Evolutionary conservation across 805 yeast species (phyloP).

Genomic region (Alloascoidea africana): DNA sequence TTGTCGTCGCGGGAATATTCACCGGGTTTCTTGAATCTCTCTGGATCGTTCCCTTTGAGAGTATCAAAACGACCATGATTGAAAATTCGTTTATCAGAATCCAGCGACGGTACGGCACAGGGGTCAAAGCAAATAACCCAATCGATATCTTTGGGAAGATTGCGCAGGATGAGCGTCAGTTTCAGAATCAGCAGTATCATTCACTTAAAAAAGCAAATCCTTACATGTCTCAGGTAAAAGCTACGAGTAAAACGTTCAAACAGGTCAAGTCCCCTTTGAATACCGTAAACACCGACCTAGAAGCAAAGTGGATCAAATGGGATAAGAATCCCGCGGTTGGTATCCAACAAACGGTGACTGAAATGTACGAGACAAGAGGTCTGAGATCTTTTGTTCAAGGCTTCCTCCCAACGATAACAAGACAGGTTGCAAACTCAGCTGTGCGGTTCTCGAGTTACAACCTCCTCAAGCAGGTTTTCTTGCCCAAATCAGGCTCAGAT

Average conservation of each 20-base stretch:
- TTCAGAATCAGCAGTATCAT: slow-evolving; percentile 3
- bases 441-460: slow-evolving; percentile 79
- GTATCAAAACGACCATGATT: slow-evolving; percentile 59
- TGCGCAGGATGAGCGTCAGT: slow-evolving; percentile 17
- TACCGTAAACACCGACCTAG: slow-evolving; percentile 16
- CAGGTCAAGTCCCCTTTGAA: slow-evolving; percentile 7
- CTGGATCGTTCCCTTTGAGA: slow-evolving; percentile 78
- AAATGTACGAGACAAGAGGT: slow-evolving; percentile 64
- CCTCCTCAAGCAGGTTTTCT: slow-evolving; percentile 53
- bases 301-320: slow-evolving; percentile 16
- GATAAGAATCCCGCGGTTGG: slow-evolving; percentile 30
- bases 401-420: slow-evolving; percentile 58
- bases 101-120: slow-evolving; percentile 9
- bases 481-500: slow-evolving; percentile 13
- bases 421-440: slow-evolving; percentile 69
- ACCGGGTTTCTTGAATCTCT: slow-evolving; percentile 76
- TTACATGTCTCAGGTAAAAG: background rate
- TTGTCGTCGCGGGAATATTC: slow-evolving; percentile 70
- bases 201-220: slow-evolving; percentile 4
- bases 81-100: slow-evolving; percentile 37
- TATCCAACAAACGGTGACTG: slow-evolving; percentile 31
- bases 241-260: slow-evolving; percentile 4
- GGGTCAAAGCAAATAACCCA: slow-evolving; percentile 6
- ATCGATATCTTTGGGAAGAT: slow-evolving; percentile 15
- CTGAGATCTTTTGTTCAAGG: slow-evolving; percentile 71